phyloP scores from a whole-genome alignment of 1,284 basidiomycete genomes.

The Trichosporon inkin region DNA sequence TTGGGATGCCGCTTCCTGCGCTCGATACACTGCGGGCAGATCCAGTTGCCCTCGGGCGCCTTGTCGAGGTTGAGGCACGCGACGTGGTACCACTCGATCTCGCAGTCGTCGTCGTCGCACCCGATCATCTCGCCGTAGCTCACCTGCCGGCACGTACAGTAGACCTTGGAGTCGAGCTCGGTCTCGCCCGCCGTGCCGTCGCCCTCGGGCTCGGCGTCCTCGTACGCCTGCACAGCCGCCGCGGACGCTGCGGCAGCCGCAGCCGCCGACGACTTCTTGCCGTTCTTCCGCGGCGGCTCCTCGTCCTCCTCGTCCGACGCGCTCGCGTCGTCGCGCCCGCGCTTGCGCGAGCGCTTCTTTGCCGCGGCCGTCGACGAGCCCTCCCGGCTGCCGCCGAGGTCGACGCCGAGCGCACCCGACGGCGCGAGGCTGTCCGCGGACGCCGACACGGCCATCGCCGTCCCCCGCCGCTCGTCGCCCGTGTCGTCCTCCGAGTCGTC shows the following conservation, averaged over 20 bases:
- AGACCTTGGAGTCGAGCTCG: slow-evolving; percentile 65
- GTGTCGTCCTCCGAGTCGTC: slow-evolving; percentile 41
- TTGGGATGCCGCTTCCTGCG: slow-evolving; percentile 35
- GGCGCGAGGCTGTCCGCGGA: slow-evolving; percentile 31
- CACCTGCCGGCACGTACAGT: slow-evolving; percentile 82
- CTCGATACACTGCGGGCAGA: slow-evolving; percentile 59
- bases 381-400: slow-evolving; percentile 21
- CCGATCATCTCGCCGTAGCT: slow-evolving; percentile 89
- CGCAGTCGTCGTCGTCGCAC: slow-evolving; percentile 84
- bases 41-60: slow-evolving; percentile 74
- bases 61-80: slow-evolving; percentile 68
- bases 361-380: slow-evolving; percentile 5
- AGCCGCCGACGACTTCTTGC: slow-evolving; percentile 6
- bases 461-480: slow-evolving; percentile 26
- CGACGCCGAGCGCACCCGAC: slow-evolving; percentile 21
- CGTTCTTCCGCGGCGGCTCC: slow-evolving; percentile 23
- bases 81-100: slow-evolving; percentile 91
- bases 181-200: slow-evolving; percentile 16
- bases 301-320: slow-evolving; percentile 40
- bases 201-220: slow-evolving; percentile 52
- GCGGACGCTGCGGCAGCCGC: slow-evolving; percentile 33
- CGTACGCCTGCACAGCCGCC: slow-evolving; percentile 35
- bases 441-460: slow-evolving; percentile 25
- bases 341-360: slow-evolving; percentile 30
- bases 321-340: slow-evolving; percentile 32